phyloP scores from a whole-genome alignment of 2,329 filamentous ascomycete genomes.

The Claviceps digitariae region DNA sequence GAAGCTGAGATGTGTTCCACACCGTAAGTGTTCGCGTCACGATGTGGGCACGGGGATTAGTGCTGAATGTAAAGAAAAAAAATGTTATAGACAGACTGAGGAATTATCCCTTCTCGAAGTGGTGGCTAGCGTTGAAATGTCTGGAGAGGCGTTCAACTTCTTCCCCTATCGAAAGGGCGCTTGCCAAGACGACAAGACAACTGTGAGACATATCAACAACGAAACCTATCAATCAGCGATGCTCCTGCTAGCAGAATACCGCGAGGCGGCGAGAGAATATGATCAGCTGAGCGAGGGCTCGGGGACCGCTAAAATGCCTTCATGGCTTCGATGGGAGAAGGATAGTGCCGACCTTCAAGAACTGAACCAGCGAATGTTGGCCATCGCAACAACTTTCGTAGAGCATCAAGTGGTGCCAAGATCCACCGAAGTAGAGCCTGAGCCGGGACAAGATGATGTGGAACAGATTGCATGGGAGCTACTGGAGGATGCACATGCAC shows the following conservation, averaged over 20 bases:
- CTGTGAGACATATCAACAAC: neutral
- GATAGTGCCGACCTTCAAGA: slow-evolving; percentile 17
- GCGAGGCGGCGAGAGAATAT: slow-evolving; percentile 12
- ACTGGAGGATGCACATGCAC: slow-evolving; percentile 14
- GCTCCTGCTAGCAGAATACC: slow-evolving; percentile 9
- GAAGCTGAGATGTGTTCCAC: neutral
- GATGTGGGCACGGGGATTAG: neutral
- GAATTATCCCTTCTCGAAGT: neutral
- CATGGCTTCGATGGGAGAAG: slow-evolving; percentile 19
- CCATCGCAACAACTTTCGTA: slow-evolving; percentile 9
- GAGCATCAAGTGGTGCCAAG: slow-evolving; percentile 17
- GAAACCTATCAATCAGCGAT: slow-evolving; percentile 1
- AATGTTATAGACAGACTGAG: neutral
- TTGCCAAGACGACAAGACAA: neutral
- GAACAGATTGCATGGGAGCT: slow-evolving; percentile 21
- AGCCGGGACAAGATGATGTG: slow-evolving; percentile 12
- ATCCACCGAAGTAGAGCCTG: neutral
- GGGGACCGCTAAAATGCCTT: slow-evolving; percentile 12
- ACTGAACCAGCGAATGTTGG: slow-evolving; percentile 15
- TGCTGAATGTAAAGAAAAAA: neutral
- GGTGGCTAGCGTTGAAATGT: neutral
- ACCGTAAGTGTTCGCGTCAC: slow-evolving; percentile 1
- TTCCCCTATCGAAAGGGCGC: neutral
- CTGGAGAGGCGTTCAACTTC: neutral
- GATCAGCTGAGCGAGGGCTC: slow-evolving; percentile 10